Evolutionary conservation across 2,329 filamentous ascomycete species (phyloP), one percentile per base, ranked within the genome.

Genomic region (Fusarium sterilihyphosum): DNA sequence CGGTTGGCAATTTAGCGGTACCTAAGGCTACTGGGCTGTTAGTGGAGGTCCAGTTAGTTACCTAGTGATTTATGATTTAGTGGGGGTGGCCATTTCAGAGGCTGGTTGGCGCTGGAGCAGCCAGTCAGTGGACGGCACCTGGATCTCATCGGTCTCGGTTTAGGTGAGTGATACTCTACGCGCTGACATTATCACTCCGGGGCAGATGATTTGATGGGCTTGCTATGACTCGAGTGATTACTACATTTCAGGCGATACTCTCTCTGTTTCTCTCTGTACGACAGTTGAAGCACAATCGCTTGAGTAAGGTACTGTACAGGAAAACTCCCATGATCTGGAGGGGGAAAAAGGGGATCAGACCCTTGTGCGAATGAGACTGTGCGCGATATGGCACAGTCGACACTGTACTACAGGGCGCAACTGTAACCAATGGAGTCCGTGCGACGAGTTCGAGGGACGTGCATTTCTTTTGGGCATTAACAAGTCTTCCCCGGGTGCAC

Each of bases 381-480:
- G 71, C 63, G 56, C 18, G 16, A 38, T 22, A 17, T 4, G 1
- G n/a, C 17, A 38, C 31, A 65, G 67, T 72, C 71, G 47, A 62
- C 71, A 73, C 71, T 47, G 71, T 73, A 67, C 24, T 7, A 56
- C 70, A 35, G 59, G 57, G 43, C 62, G 67, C 57, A 68, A 58
- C 33, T 44, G 44, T 64, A 53, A 41, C 68, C 49, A 29, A 54
- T 46, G 31, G 35, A 73, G 71, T 73, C 71, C 71, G 71, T 73
- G 71, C 71, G 62, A 65, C n/a, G 44, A 64, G 62, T 52, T 59
- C 17, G 35, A 24, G 62, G 71, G 71, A 68, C 67, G 71, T 73
- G 71, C 71, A 61, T 73, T 56, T 74, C 56, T 58, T 64, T 72
- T 74, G 62, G 71, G 71, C 71, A 73, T 65, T 68, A 73, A 61